These are phyloP conservation scores for Juncus inflexus DNA, from an alignment of 176 grass and related monocot species.

Conservation along the genomic window DNA sequence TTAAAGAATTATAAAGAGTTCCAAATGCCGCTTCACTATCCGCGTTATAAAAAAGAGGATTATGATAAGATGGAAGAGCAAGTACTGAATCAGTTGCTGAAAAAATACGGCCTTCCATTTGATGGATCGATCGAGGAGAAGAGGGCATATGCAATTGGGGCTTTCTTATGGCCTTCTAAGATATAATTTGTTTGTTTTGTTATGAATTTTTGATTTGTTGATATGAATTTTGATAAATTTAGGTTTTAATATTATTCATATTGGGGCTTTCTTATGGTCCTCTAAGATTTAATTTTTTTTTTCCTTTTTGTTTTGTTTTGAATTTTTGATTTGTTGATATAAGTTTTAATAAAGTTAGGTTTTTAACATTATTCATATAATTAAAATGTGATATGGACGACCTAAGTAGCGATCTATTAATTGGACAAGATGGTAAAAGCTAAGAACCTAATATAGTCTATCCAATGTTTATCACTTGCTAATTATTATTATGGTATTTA, in stretches of 20 bases:
- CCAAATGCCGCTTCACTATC: slow-evolving; percentile 70
- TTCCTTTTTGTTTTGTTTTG: not conserved
- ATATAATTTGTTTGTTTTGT: slow-evolving; percentile 6
- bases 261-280: not conserved
- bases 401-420: too few relatives aligned
- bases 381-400: too few relatives aligned
- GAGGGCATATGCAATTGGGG: slow-evolving; percentile 49
- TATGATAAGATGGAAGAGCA: slow-evolving; percentile 90
- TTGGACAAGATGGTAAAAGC: too few relatives aligned
- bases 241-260: not conserved
- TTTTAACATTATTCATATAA: not conserved
- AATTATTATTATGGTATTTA: too few relatives aligned
- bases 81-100: slow-evolving; percentile 58
- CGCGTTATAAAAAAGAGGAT: slow-evolving; percentile 57
- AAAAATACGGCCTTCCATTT: slow-evolving; percentile 50
- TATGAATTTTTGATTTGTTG: not conserved
- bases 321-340: not conserved
- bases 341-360: not conserved
- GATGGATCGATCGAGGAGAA: slow-evolving; percentile 41
- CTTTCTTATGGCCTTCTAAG: slow-evolving; percentile 52
- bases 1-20: slow-evolving; percentile 17
- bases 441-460: too few relatives aligned
- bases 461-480: too few relatives aligned
- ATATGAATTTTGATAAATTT: not conserved
- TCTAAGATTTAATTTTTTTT: too few relatives aligned